A percentile compares a stretch with the other conserved stretches of the same genome.
These are phyloP conservation scores for Ilyonectria robusta DNA, from an alignment of 2,329 filamentous ascomycete species.

Conservation along the genomic window DNA sequence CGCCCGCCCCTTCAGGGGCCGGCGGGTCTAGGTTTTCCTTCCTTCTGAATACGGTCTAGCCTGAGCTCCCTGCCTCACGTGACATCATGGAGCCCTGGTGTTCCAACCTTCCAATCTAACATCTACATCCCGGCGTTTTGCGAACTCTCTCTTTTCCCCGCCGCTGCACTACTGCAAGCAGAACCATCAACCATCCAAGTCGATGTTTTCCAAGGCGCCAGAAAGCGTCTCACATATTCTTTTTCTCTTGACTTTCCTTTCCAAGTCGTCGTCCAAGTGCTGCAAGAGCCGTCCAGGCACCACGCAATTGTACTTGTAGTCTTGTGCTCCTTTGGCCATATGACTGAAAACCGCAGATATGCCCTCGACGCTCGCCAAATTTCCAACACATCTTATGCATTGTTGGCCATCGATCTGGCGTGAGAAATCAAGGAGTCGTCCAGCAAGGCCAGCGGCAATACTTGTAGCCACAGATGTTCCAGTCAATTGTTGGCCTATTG, in stretches of 20 bases:
- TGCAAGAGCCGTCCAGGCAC: conserved; percentile 22
- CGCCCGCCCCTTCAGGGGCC: too few species aligned
- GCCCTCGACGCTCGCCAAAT: conserved; percentile 19
- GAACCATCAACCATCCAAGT: conserved; percentile 11
- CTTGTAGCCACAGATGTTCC: conserved; percentile 23
- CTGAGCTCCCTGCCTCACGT: too few species aligned
- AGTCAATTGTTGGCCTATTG: neutral
- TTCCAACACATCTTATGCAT: conserved; percentile 5
- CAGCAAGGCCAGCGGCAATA: conserved; percentile 24
- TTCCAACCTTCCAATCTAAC: too few species aligned
- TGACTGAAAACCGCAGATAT: conserved; percentile 19
- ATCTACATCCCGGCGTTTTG: too few species aligned
- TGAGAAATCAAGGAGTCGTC: conserved; percentile 26
- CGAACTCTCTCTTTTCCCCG: neutral
- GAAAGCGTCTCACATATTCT: conserved; percentile 28
- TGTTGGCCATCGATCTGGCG: conserved; percentile 15
- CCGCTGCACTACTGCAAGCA: neutral
- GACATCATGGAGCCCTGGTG: too few species aligned
- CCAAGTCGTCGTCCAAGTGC: conserved; percentile 16
- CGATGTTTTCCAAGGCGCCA: conserved; percentile 19
- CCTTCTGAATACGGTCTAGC: too few species aligned
- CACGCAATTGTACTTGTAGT: conserved; percentile 22
- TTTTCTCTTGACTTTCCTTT: conserved; percentile 1
- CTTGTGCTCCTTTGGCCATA: conserved; percentile 23
- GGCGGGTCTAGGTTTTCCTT: too few species aligned